phyloP scores from a whole-genome alignment of 345 rosid species.

The Murraya paniculata region DNA sequence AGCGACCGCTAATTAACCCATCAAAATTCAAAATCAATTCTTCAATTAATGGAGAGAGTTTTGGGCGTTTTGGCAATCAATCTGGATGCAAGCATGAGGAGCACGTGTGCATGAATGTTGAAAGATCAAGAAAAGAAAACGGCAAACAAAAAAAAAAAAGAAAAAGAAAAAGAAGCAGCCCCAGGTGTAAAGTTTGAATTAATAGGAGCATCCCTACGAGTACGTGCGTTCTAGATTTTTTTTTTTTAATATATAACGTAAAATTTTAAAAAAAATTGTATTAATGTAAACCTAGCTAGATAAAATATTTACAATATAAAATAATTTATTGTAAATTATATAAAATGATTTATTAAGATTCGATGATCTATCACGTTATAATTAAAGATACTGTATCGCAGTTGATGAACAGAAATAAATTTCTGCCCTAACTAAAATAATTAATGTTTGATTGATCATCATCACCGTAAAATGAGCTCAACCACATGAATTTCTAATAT shows the following conservation, averaged over 20 bases:
- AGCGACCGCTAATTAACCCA: background rate
- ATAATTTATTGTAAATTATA: no score
- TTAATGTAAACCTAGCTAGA: background rate
- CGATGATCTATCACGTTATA: background rate
- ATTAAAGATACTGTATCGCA: background rate
- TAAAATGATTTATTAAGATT: background rate
- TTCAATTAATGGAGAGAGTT: background rate
- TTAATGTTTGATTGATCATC: background rate
- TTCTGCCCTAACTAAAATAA: slow-evolving; percentile 6
- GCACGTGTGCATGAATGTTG: no score
- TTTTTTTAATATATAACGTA: no score
- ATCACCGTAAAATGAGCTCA: slow-evolving; percentile 4
- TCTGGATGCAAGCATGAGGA: no score
- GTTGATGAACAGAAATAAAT: background rate
- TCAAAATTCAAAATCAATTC: background rate
- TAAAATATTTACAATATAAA: background rate
- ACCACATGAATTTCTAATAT: background rate
- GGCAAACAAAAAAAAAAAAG: no score
- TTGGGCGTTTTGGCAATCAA: no score
- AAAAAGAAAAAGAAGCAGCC: no score
- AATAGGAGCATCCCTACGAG: no score
- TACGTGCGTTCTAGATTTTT: no score
- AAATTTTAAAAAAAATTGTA: no score
- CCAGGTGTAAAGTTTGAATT: no score
- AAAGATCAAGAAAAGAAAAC: no score